Evolutionary conservation across 106 monocot species (phyloP).

Genomic region (Acorus gramineus): DNA sequence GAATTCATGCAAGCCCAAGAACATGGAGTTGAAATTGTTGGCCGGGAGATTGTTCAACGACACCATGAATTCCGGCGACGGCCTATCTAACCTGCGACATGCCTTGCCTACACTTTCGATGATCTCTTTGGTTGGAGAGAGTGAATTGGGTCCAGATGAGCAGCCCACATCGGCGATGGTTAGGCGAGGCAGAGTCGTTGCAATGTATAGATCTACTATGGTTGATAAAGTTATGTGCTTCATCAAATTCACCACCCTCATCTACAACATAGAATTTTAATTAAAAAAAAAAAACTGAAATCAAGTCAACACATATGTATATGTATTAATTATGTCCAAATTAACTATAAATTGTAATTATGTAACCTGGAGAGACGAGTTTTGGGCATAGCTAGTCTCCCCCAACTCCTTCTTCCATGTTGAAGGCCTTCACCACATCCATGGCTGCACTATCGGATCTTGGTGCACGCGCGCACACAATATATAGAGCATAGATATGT

Average conservation of each 20-base stretch:
- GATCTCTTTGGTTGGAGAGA: neutral
- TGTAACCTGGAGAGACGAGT: neutral
- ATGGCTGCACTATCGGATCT: too few species aligned
- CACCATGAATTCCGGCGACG: too few species aligned
- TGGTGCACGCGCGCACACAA: too few species aligned
- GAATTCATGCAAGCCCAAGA: too few species aligned
- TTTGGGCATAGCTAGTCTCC: constrained; percentile 8
- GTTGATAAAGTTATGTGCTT: neutral
- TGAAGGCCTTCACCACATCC: constrained; percentile 1
- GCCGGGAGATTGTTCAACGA: too few species aligned
- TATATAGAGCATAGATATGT: too few species aligned
- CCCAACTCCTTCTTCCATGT: constrained; percentile 10
- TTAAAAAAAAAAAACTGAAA: too few species aligned
- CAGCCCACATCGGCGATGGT: constrained; percentile 21
- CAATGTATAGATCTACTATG: neutral
- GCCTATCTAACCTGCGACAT: neutral
- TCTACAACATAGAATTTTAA: too few species aligned
- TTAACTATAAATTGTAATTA: too few species aligned
- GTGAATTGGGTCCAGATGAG: constrained; percentile 11
- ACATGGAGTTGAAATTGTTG: too few species aligned
- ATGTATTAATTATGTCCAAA: neutral
- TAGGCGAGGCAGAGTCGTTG: neutral
- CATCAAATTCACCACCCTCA: too few species aligned
- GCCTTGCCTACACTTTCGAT: neutral
- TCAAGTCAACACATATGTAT: too few species aligned